phyloP scores from a whole-genome alignment of 2,329 filamentous ascomycete species.

The Alternaria gaisen region DNA sequence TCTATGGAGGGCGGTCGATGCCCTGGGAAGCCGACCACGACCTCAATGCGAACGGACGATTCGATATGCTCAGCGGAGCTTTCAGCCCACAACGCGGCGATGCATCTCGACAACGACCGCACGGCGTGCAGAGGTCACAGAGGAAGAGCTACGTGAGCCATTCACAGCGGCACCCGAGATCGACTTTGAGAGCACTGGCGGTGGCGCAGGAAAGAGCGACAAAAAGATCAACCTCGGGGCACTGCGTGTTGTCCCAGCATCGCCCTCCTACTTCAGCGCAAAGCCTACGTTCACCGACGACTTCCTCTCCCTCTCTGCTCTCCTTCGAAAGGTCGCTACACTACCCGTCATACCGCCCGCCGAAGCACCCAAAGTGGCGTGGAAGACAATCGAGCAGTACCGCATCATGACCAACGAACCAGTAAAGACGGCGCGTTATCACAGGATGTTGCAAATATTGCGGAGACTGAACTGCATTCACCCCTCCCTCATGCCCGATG shows the following conservation, averaged over 20 bases:
- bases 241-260: slow-evolving; percentile 79
- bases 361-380: slow-evolving; percentile 77
- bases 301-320: slow-evolving; percentile 74
- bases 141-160: slow-evolving; percentile 31
- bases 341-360: slow-evolving; percentile 73
- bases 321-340: slow-evolving; percentile 75
- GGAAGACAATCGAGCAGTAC: slow-evolving; percentile 82
- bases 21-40: slow-evolving; percentile 29
- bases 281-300: slow-evolving; percentile 87
- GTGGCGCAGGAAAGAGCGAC: slow-evolving; percentile 22
- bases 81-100: slow-evolving; percentile 32
- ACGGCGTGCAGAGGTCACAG: slow-evolving; percentile 36
- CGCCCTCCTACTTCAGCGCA: slow-evolving; percentile 93
- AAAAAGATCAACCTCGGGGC: slow-evolving; percentile 37
- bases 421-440: slow-evolving; percentile 74
- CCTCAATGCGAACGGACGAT: slow-evolving; percentile 36
- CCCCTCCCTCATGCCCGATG: slow-evolving; percentile 75
- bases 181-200: slow-evolving; percentile 44
- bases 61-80: slow-evolving; percentile 28
- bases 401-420: slow-evolving; percentile 61
- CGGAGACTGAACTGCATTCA: slow-evolving; percentile 87
- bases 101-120: slow-evolving; percentile 46
- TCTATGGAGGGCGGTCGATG: slow-evolving; percentile 39
- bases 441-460: slow-evolving; percentile 76
- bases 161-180: slow-evolving; percentile 58